Evolutionary conservation across 306 rosid species (phyloP).

Genomic region (Vachellia collinsii): DNA sequence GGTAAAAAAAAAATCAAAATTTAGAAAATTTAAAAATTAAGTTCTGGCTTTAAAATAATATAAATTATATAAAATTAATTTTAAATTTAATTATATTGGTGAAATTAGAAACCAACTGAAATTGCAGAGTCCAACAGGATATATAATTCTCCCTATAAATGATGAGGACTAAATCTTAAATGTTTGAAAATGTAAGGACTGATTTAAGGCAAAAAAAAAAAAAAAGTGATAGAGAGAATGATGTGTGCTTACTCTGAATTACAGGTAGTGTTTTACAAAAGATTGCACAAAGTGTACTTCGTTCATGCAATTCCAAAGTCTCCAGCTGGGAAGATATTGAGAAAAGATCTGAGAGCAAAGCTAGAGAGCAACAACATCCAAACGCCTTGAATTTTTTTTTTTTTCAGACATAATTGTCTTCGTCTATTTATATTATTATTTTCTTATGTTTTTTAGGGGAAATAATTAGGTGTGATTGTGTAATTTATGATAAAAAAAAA

Average conservation of each 20-base stretch:
- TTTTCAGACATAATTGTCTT: constrained; percentile 1
- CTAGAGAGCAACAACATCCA: constrained; percentile 44
- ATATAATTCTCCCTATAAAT: background rate
- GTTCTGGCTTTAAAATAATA: background rate
- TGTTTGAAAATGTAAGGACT: background rate
- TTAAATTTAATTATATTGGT: too few species aligned
- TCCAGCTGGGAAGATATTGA: constrained; percentile 82
- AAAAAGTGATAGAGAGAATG: background rate
- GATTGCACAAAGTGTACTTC: constrained; percentile 71
- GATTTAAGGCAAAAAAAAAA: too few species aligned
- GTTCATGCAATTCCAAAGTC: constrained; percentile 84
- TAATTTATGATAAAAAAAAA: constrained; percentile 2
- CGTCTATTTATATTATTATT: constrained; percentile 28
- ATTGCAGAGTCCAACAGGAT: background rate
- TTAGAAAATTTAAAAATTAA: too few species aligned
- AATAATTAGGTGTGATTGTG: constrained; percentile 2
- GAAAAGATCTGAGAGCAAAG: constrained; percentile 84
- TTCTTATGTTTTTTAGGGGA: background rate
- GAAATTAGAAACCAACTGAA: background rate
- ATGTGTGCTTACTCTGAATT: constrained; percentile 23
- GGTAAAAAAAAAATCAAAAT: too few species aligned
- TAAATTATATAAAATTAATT: background rate
- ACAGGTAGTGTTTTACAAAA: constrained; percentile 92
- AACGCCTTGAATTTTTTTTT: constrained; percentile 8
- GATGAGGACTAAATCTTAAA: background rate